Conservation (phyloP, 805 yeast genomes). For the Saccharomycopsis microspora region DNA sequence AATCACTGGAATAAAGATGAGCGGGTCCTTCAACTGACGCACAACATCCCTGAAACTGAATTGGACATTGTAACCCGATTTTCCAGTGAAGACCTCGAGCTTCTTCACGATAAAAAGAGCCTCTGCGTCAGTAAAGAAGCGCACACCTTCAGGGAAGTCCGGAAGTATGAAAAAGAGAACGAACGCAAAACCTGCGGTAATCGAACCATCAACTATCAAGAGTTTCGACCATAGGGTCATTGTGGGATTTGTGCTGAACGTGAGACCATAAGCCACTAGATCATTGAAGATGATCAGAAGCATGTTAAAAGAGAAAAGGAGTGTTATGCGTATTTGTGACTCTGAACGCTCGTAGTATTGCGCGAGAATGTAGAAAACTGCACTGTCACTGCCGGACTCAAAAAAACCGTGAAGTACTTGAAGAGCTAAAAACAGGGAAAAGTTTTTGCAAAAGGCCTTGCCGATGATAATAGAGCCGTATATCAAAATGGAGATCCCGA, state of each 20-base stretch:
- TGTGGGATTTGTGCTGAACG: conserved; percentile 21
- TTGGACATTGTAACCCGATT: conserved; percentile 37
- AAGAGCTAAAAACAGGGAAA: conserved; percentile 29
- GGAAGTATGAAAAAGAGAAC: conserved; percentile 38
- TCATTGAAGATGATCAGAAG: conserved; percentile 4
- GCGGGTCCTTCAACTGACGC: conserved; percentile 44
- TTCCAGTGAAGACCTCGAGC: conserved; percentile 39
- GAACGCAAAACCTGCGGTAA: conserved; percentile 20
- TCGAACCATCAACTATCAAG: conserved; percentile 38
- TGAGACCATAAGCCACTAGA: conserved; percentile 16
- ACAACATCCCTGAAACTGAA: conserved; percentile 33
- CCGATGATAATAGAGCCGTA: conserved; percentile 32
- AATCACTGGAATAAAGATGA: conserved; percentile 31
- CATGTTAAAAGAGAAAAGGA: conserved; percentile 19
- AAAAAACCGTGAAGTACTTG: conserved; percentile 33
- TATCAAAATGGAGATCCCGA: conserved; percentile 27
- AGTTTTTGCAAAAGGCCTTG: conserved; percentile 31
- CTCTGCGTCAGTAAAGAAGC: conserved; percentile 40
- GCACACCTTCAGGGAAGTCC: conserved; percentile 63
- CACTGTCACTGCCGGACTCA: conserved; percentile 34
- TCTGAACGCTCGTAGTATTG: conserved; percentile 31
- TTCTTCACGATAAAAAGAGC: conserved; percentile 43
- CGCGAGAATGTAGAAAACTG: conserved; percentile 32
- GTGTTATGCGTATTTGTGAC: conserved; percentile 27
- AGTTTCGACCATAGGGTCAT: conserved; percentile 39